Base-by-base conservation (phyloP, 1,139 yeast species). In the Kluyveromyces marxianus region DNA sequence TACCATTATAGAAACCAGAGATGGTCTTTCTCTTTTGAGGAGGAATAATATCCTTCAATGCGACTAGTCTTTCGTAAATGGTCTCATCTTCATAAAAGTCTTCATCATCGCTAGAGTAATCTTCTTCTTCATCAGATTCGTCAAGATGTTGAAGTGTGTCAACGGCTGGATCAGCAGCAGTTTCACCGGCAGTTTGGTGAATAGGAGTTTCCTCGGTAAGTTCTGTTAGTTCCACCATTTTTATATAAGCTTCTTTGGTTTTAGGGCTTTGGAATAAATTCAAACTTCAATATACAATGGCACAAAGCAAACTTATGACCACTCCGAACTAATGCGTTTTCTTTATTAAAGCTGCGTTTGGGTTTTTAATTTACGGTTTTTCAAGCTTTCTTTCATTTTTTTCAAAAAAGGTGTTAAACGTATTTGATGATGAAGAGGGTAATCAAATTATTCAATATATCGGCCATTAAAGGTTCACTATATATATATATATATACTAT, bases 11-110 rank as follows among this genome's bases (percentile, higher is more conserved):
- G 33, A 72, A 63, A 42, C 65, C 61, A 43, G 63, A 52, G 33
- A 73, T 55, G 35, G 63, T 54, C 31, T 67, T 58, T 72, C 97
- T 83, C 68, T 86, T 90, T 58, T 78, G 77, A 56, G 97, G 97
- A 39, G 97, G 88, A 50, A 92, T 74, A 50, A 90, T 87, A 65
- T 92, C 97, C 69, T 82, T 88, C 59, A 92, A 77, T 45, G 99
- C 98, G 52, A 79, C 79, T 54, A 92, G 68, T 75, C 99, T 84
- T 58, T 92, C 98, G 52, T 75, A 69, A 35, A 94, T 58, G 40
- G 97, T 83, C 72, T 92, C 98, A 60, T 81, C 79, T 59, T 81
- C 85, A 57, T 81, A 71, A 62, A 83, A 92, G 55, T 83, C 88
- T 54, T 85, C 95, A 45, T 79, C 85, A 47, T 76, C 83, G 48